These are phyloP conservation scores for Aspergillus eucalypticola DNA, from an alignment of 2,329 filamentous ascomycete species.

Conservation along the genomic window DNA sequence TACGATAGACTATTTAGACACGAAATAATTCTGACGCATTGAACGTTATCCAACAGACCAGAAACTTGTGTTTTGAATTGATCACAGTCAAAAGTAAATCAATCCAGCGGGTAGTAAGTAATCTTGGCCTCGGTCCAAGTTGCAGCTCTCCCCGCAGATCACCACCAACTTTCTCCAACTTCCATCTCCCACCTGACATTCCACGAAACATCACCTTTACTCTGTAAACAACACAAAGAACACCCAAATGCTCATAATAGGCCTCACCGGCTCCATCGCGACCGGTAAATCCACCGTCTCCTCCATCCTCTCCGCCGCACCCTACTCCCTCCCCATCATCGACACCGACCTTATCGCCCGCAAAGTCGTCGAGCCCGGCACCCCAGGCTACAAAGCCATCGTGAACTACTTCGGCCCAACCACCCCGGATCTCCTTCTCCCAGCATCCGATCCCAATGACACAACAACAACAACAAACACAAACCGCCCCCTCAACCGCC, in stretches of 20 bases:
- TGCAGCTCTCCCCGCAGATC: background rate
- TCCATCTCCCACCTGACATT: background rate
- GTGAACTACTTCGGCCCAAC: slow-evolving; percentile 76
- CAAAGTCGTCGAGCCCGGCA: slow-evolving; percentile 91
- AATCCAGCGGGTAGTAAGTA: too few species aligned
- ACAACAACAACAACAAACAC: slow-evolving; percentile 9
- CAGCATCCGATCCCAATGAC: slow-evolving; percentile 41
- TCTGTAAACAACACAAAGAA: background rate
- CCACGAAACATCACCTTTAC: background rate
- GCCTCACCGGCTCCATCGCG: slow-evolving; percentile 93
- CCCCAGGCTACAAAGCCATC: slow-evolving; percentile 77
- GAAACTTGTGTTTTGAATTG: too few species aligned
- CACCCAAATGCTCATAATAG: slow-evolving; percentile 81
- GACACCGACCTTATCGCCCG: slow-evolving; percentile 92
- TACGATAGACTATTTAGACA: too few species aligned
- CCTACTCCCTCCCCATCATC: slow-evolving; percentile 85
- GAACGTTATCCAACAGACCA: too few species aligned
- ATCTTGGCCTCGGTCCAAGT: background rate
- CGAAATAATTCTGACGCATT: too few species aligned
- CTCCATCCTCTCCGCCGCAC: slow-evolving; percentile 72
- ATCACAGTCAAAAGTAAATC: too few species aligned
- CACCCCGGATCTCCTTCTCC: slow-evolving; percentile 81
- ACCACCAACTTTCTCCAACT: background rate
- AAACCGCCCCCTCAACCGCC: slow-evolving; percentile 71
- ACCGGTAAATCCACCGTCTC: slow-evolving; percentile 98